Evolutionary conservation across 1,139 yeast species (phyloP).

Genomic region (Saccharomyces hybrid): DNA sequence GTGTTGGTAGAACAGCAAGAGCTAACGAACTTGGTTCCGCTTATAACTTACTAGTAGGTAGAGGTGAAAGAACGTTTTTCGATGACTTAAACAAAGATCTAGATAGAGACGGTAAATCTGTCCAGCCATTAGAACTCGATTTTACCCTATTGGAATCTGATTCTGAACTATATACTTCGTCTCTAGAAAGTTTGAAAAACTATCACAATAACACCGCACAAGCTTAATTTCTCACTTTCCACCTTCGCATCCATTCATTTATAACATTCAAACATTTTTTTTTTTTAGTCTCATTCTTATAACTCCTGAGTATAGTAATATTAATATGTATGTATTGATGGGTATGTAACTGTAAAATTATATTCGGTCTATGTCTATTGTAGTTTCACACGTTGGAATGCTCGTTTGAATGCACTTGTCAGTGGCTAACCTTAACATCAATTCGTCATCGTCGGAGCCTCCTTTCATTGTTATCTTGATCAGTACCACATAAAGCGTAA

Average conservation of each 20-base stretch:
- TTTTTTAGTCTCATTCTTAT: background rate
- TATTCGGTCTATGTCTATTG: conserved; percentile 47
- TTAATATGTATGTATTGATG: background rate
- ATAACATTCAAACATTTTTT: background rate
- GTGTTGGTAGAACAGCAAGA: conserved; percentile 96
- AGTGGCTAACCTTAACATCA: conserved; percentile 46
- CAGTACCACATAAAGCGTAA: conserved; percentile 50
- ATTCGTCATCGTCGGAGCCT: conserved; percentile 64
- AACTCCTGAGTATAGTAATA: background rate
- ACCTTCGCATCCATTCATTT: background rate
- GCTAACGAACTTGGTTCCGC: conserved; percentile 77
- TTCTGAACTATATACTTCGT: background rate
- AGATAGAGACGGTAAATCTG: conserved; percentile 3
- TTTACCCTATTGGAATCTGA: background rate
- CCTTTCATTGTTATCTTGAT: conserved; percentile 52
- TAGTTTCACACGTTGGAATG: conserved; percentile 41
- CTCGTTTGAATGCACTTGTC: conserved; percentile 38
- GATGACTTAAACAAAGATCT: conserved; percentile 33
- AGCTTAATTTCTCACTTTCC: background rate
- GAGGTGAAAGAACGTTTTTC: conserved; percentile 52
- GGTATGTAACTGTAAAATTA: conserved; percentile 4
- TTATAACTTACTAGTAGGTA: conserved; percentile 59
- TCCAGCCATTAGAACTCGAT: background rate
- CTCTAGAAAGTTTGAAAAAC: background rate
- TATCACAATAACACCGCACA: background rate